phyloP scores from a whole-genome alignment of 1,284 basidiomycete genomes.

The Gomphus sp. region DNA sequence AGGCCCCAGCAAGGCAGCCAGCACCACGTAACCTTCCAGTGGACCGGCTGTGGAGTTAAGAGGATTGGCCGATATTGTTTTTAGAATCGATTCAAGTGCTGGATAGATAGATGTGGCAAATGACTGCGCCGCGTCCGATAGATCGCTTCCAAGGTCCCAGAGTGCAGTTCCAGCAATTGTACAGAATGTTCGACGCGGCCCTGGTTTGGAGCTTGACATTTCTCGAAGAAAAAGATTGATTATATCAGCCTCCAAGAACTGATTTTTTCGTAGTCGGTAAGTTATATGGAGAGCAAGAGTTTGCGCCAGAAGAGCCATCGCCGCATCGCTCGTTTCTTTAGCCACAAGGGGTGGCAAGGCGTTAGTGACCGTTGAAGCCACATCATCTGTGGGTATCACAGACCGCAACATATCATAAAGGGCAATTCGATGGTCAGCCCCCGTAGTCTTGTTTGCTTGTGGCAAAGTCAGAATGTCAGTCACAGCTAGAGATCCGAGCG shows the following conservation, averaged over 20 bases:
- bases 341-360: conserved; percentile 50
- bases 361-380: conserved; percentile 49
- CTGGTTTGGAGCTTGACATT: conserved; percentile 41
- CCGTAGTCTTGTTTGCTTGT: conserved; percentile 75
- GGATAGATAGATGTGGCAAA: conserved; percentile 50
- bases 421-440: conserved; percentile 77
- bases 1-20: conserved; percentile 61
- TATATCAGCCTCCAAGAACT: conserved; percentile 34
- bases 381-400: conserved; percentile 39
- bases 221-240: conserved; percentile 54
- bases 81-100: conserved; percentile 62
- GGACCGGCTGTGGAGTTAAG: conserved; percentile 52
- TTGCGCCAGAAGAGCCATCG: conserved; percentile 43
- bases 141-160: conserved; percentile 23
- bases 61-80: conserved; percentile 51
- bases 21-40: conserved; percentile 76
- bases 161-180: conserved; percentile 26
- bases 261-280: conserved; percentile 36
- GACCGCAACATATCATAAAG: conserved; percentile 69
- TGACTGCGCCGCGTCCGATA: conserved; percentile 27
- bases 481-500: conserved; percentile 43
- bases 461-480: conserved; percentile 65
- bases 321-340: conserved; percentile 73
- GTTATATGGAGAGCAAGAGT: conserved; percentile 54
- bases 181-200: conserved; percentile 28